These are phyloP conservation scores for Penicillium nucicola DNA, from an alignment of 495 filamentous ascomycete genomes.

Conservation along the genomic window DNA sequence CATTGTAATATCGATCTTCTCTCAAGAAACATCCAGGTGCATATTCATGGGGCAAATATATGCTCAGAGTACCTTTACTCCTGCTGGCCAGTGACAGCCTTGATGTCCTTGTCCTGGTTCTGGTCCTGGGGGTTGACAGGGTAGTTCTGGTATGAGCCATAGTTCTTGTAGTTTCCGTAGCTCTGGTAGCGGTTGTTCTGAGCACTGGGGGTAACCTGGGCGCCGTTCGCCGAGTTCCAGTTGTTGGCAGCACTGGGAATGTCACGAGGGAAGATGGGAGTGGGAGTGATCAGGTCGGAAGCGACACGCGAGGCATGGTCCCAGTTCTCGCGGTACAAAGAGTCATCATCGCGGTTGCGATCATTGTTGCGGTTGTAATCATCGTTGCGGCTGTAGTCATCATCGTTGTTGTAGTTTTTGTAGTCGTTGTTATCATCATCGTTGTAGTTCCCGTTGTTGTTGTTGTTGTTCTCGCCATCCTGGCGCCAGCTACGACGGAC, in stretches of 20 bases:
- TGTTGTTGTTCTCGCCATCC: slow-evolving; percentile 5
- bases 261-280: neutral
- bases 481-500: slow-evolving; percentile 9
- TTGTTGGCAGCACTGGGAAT: neutral
- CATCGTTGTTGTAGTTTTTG: slow-evolving; percentile 4
- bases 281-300: neutral
- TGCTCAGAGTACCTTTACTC: slow-evolving; percentile 3
- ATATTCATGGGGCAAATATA: neutral
- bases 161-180: slow-evolving; percentile 10
- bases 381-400: neutral
- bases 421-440: slow-evolving; percentile 12
- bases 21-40: neutral
- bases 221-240: neutral
- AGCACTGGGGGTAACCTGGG: slow-evolving; percentile 6
- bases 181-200: neutral
- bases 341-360: neutral
- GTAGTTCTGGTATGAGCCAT: slow-evolving; percentile 8
- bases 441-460: slow-evolving; percentile 8
- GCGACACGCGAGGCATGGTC: too few species aligned
- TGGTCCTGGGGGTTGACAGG: neutral
- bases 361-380: neutral
- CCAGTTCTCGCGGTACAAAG: too few species aligned
- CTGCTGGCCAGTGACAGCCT: slow-evolving; percentile 6
- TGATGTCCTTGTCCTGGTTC: slow-evolving; percentile 3
- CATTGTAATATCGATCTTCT: neutral